Base-by-base conservation (phyloP, 805 yeast species). In the Monosporozyma solicola region DNA sequence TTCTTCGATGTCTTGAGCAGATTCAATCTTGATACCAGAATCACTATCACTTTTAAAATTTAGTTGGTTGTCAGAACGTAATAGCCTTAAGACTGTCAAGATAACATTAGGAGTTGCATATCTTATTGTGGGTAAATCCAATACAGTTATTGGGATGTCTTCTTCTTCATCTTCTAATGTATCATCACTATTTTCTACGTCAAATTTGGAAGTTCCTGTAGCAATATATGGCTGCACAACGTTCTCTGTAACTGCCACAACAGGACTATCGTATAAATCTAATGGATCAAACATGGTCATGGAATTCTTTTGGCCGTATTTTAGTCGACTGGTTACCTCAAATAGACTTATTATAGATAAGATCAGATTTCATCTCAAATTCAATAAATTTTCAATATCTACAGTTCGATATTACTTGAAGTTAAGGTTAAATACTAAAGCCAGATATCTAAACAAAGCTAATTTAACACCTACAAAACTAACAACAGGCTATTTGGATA, bases 41-140 rank as follows among this genome's bases (percentile, higher is more conserved):
- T 20, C 32, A 35, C 11, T n/a, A 7, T 50, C 49, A 55, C 32
- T 29, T 35, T 5, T 63, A 63, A 85, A 84, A 64, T 85, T 82
- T 54, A 74, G 73, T 27, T 77, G 75, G 24, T 72, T 73, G 22
- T 73, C 74, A 0, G 80, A 81, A 4, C 76, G 64, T 41, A 85
- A 64, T 2, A 84, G 67, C 46, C 70, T 65, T 3, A 86, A 64
- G 1, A 83, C 59, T 1, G 76, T 65, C 2, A 69, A 16, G 0
- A 85, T 59, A 0, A 78, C 80, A 1, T 55, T 61, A 6, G 64
- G 63, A 0, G 87, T 80, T 0, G 87, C 84, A 20, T 66, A 62
- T 10, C 58, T 60, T 5, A 69, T 67, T 3, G 66, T 59, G 0
- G 94, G 92, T 2, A 85, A 66, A 60, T 86, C 92, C 5, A 83